Conservation (phyloP, 805 yeast species). For the Candida montana region DNA sequence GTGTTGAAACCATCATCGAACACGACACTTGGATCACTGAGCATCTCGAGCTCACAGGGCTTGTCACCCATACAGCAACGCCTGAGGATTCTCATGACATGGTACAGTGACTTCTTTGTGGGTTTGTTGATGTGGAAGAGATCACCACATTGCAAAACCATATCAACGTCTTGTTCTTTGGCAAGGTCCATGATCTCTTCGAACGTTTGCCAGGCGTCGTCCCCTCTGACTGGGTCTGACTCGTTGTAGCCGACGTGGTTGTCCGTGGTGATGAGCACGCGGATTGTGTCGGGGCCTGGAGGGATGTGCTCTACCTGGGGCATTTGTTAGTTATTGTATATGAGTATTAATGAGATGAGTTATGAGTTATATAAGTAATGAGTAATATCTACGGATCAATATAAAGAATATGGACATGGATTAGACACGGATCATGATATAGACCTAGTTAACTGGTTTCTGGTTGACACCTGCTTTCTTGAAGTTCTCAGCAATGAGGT, state of each 20-base stretch:
- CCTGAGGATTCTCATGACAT: conserved; percentile 70
- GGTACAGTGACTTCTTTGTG: conserved; percentile 75
- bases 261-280: conserved; percentile 84
- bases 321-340: conserved; percentile 10
- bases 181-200: conserved; percentile 79
- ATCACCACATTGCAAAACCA: conserved; percentile 91
- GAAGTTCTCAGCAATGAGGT: conserved; percentile 19
- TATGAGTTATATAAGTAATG: no score
- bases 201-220: conserved; percentile 85
- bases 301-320: conserved; percentile 35
- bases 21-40: conserved; percentile 70
- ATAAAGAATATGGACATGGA: no score
- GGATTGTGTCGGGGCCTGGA: conserved; percentile 60
- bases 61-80: conserved; percentile 74
- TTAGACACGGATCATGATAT: no score
- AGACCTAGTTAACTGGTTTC: background rate
- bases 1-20: conserved; percentile 61
- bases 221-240: conserved; percentile 82
- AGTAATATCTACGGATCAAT: no score
- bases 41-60: conserved; percentile 78
- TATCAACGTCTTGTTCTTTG: conserved; percentile 65
- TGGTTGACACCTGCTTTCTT: conserved; percentile 18
- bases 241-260: conserved; percentile 95
- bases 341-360: background rate
- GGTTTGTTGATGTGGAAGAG: conserved; percentile 90